Evolutionary conservation across 2,329 filamentous ascomycete species (phyloP), one percentile per base, ranked within the genome.

Genomic region (Hysterium pulicare): DNA sequence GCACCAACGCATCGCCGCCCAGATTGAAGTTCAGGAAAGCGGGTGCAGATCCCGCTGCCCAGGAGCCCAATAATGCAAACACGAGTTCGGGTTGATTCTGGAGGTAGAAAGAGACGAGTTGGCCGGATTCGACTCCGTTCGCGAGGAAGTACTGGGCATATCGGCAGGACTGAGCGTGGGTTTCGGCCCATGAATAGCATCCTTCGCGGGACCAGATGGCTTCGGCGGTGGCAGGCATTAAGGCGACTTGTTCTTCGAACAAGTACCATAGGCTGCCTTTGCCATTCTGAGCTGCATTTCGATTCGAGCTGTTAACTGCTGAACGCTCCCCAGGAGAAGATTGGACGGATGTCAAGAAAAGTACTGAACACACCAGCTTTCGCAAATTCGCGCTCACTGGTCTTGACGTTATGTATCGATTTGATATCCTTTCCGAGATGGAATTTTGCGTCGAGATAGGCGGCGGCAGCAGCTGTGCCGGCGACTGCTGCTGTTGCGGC

Each of bases 11-110:
- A 49, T 82, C 76, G 0, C 78, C 80, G 6, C 75, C 71, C 6
- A 88, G 68, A 55, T 87, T 83, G 59, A 83, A 80, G 59, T 88
- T 88, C 59, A 88, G 83, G 64, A 85, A 76, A 0, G 84, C 83
- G 0, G 84, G 84, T 0, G 81, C 82, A 11, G 80, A 80, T 3
- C 84, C 84, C 42, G 87, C 77, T 8, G 79, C 75, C 73, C 78
- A 78, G 3, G 83, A 67, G 0, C 78, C 84, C 31, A 87, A 57
- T 78, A 83, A 84, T 3, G 76, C 75, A 37, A 85, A 78, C 7
- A 84, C 54, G 51, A 87, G 86, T 42, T 87, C 82, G 0, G 81
- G 74, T 11, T 79, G 78, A 61, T 87, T 88, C 54, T 73, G 75
- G 62, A 87, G 77, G 62, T 83, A 86, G 45, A 87, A 71, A 3